Evolutionary conservation across 2,329 filamentous ascomycete species (phyloP).

Genomic region (Rachicladosporium sp.): DNA sequence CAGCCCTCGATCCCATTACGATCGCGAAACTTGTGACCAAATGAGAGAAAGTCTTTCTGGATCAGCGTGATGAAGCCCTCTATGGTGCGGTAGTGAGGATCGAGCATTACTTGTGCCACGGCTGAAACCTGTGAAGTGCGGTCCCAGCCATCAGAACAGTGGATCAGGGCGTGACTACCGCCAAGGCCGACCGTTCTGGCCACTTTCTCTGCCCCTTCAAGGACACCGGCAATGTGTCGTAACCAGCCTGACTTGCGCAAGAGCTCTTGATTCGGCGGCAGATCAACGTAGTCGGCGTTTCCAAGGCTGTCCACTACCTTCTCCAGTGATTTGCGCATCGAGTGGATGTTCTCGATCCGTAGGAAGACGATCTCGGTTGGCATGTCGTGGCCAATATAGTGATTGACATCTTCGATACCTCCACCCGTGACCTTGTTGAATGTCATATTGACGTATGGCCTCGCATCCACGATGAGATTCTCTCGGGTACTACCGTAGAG

Average conservation of each 20-base stretch:
- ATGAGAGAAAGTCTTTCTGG: constrained; percentile 96
- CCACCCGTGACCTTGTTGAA: constrained; percentile 88
- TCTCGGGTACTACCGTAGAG: constrained; percentile 87
- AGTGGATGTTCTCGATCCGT: constrained; percentile 95
- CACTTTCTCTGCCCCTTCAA: constrained; percentile 76
- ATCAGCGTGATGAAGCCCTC: constrained; percentile 89
- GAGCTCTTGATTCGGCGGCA: constrained; percentile 70
- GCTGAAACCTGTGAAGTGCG: constrained; percentile 90
- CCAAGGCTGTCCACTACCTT: constrained; percentile 84
- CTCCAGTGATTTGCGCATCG: constrained; percentile 84
- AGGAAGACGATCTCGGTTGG: constrained; percentile 61
- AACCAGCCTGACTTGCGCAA: constrained; percentile 81
- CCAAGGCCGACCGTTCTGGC: constrained; percentile 79
- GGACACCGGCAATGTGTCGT: constrained; percentile 70
- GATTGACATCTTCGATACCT: constrained; percentile 95
- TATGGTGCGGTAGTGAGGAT: constrained; percentile 88
- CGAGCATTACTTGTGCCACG: constrained; percentile 80
- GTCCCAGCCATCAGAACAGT: constrained; percentile 98
- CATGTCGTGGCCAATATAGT: constrained; percentile 69
- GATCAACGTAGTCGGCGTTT: constrained; percentile 74
- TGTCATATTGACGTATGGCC: constrained; percentile 85
- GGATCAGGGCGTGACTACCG: constrained; percentile 89
- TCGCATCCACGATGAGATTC: constrained; percentile 91
- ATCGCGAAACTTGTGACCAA: constrained; percentile 93
- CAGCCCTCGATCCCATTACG: constrained; percentile 78